phyloP scores from a whole-genome alignment of 371 early-diverging fungal genomes.

The Circinella minor region DNA sequence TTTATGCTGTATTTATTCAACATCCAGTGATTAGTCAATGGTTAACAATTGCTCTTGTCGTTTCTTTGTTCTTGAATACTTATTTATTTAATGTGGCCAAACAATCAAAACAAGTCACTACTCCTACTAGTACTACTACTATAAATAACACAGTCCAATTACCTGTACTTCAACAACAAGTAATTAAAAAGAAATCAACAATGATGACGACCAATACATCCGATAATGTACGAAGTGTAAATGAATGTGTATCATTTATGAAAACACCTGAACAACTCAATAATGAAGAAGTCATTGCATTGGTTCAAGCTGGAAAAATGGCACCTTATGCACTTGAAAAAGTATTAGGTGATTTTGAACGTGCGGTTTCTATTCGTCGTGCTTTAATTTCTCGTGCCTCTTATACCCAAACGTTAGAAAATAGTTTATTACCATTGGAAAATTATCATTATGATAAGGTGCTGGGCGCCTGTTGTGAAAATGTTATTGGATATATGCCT shows the following conservation, averaged over 20 bases:
- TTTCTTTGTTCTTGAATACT: conserved; percentile 63
- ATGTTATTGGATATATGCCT: conserved; percentile 94
- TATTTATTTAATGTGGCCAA: conserved; percentile 61
- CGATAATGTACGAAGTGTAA: conserved; percentile 41
- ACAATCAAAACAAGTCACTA: conserved; percentile 31
- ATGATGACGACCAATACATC: neutral
- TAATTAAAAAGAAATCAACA: too few species aligned
- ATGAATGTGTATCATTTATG: conserved; percentile 64
- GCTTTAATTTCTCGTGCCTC: conserved; percentile 73
- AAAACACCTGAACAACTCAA: conserved; percentile 51
- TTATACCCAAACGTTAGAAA: conserved; percentile 63
- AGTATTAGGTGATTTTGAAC: conserved; percentile 70
- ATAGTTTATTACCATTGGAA: conserved; percentile 72
- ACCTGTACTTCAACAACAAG: neutral
- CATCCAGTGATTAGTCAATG: conserved; percentile 66
- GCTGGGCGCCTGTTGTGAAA: conserved; percentile 94
- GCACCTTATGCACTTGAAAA: conserved; percentile 88
- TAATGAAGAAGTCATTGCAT: conserved; percentile 78
- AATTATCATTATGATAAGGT: conserved; percentile 92
- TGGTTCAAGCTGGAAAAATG: conserved; percentile 78
- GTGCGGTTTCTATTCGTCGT: conserved; percentile 87
- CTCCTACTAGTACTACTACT: neutral
- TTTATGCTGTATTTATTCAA: conserved; percentile 57
- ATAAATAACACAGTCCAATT: too few species aligned
- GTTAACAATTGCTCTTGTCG: conserved; percentile 50